These are phyloP conservation scores for Ceratobasidium sp. DNA, from an alignment of 1,284 basidiomycete species.

Conservation along the genomic window DNA sequence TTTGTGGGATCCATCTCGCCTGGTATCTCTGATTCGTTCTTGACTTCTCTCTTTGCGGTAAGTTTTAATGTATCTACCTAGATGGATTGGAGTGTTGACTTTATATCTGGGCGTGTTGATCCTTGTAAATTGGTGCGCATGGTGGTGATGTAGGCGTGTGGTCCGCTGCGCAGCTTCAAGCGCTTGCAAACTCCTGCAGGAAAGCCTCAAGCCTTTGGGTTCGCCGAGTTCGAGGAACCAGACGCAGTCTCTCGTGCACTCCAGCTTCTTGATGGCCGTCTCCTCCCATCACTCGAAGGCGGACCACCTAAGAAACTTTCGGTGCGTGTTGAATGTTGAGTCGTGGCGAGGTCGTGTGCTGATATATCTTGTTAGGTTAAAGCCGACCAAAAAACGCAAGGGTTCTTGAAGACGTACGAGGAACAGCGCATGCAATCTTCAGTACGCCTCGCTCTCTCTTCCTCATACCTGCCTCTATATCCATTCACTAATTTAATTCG, in stretches of 20 bases:
- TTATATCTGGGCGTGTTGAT: constrained; percentile 1
- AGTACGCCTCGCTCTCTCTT: constrained; percentile 62
- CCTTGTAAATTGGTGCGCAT: constrained; percentile 26
- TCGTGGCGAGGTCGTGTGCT: no score
- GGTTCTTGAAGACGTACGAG: constrained; percentile 87
- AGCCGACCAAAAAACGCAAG: constrained; percentile 92
- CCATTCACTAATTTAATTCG: background rate
- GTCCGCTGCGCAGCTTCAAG: constrained; percentile 88
- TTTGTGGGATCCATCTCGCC: constrained; percentile 97
- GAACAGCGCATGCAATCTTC: constrained; percentile 83
- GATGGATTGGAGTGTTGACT: no score
- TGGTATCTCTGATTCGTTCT: constrained; percentile 84
- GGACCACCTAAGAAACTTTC: constrained; percentile 88
- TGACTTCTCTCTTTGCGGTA: constrained; percentile 84
- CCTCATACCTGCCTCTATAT: background rate
- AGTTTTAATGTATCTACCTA: constrained; percentile 56
- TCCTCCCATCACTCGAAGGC: constrained; percentile 88
- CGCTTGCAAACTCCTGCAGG: constrained; percentile 89
- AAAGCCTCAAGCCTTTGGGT: constrained; percentile 95
- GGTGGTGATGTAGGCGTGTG: constrained; percentile 77
- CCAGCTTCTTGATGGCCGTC: constrained; percentile 82
- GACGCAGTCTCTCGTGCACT: constrained; percentile 88
- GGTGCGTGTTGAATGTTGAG: constrained; percentile 59
- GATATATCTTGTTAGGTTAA: constrained; percentile 71
- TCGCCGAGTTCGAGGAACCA: constrained; percentile 92